A percentile compares a stretch with the other conserved stretches of the same genome.
phyloP scores from a whole-genome alignment of 2,329 filamentous ascomycete genomes.

The Lasiodiplodia theobromae region DNA sequence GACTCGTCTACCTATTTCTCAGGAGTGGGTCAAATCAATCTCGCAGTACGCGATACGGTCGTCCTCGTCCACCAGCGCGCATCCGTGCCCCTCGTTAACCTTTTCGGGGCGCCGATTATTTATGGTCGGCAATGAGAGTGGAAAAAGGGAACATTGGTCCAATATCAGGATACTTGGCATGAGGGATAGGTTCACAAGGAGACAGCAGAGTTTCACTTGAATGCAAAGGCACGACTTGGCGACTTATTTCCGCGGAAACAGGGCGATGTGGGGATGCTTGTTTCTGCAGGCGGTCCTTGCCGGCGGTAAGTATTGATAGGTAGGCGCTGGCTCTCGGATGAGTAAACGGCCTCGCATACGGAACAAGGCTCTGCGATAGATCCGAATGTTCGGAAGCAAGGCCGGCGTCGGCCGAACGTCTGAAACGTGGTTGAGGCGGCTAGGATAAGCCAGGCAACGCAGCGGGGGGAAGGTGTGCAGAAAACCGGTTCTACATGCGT shows the following conservation, averaged over 20 bases:
- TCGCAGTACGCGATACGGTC: constrained; percentile 13
- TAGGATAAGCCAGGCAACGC: not conserved
- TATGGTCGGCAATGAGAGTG: not conserved
- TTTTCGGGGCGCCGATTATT: not conserved
- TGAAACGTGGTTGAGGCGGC: not conserved
- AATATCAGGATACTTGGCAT: not conserved
- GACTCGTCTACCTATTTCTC: not conserved
- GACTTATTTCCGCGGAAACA: not conserved
- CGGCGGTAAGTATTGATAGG: not conserved
- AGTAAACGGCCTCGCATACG: constrained; percentile 1
- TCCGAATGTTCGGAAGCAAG: not conserved
- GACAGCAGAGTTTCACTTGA: not conserved
- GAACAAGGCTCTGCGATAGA: not conserved
- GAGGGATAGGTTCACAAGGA: not conserved
- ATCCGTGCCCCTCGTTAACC: constrained; percentile 1
- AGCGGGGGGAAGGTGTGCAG: constrained; percentile 1
- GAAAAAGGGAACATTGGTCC: not conserved
- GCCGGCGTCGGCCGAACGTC: not conserved
- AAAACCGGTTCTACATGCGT: not conserved
- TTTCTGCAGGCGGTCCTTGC: not conserved
- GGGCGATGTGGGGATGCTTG: not conserved
- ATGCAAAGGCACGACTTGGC: not conserved
- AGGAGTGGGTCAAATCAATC: constrained; percentile 18
- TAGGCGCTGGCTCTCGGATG: constrained; percentile 6
- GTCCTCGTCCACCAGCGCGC: not conserved